Evolutionary conservation across 768 basidiomycete genomes (phyloP), one percentile per base, ranked within the genome.

Genomic region (Scleroderma citrinum): DNA sequence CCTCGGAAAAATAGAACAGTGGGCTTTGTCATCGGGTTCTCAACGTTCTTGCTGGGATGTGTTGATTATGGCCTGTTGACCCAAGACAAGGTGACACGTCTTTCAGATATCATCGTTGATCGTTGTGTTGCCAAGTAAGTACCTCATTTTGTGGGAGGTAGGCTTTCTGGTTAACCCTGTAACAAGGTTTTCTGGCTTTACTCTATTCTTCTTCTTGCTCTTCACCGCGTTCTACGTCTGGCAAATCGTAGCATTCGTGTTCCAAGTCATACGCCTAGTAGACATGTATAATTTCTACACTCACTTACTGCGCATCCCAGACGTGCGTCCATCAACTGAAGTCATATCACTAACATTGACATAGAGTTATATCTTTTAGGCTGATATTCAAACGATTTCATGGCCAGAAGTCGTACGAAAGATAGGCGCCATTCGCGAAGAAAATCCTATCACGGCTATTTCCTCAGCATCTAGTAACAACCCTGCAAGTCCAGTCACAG

Each of bases 281-380:
- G 88, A 93, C 59, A 94, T 98, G 88, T 93, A 96, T 64, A 80
- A 83, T 40, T 99, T 99, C 68, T 99, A 92, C 71, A 95, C 92
- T 0, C 75, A 98, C 68, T 75, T 99, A 23, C 80, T 99, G 42
- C 87, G 83, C 55, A 85, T 99, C 35, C 96, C 95, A 20, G 96
- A 99, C 59, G 96, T 96, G 61, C 69, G 79, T 60, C 2, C 38
- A 43, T 49, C 32, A 23, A 29, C 26, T 17, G 20, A 43, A 20
- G 11, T 37, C 35, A 30, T 48, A 8, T 13, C 23, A 11, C 13
- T 16, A 21, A 24, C 38, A 32, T 56, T 64, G 13, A 66, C 52
- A 16, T n/a, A 29, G 47, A n/a, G 32, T n/a, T 12, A 21, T 37
- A n/a, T 13, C 10, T 24, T 45, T 2, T 63, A 98, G 95, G 87